Conservation (phyloP, 2,329 filamentous ascomycete genomes). For the Alternaria sp. region DNA sequence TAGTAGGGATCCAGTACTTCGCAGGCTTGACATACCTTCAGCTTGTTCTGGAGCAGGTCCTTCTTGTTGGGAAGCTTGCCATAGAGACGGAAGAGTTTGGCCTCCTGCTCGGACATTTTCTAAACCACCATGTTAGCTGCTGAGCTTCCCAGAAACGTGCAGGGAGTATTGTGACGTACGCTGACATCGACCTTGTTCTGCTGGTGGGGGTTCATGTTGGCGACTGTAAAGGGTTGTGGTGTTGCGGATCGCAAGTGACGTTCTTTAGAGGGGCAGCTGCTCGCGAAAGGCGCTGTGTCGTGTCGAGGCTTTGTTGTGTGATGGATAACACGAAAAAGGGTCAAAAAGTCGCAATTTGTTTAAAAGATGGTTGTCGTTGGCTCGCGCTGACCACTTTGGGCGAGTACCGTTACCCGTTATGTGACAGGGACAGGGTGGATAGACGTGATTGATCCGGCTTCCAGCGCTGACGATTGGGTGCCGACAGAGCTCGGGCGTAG, state of each 20-base stretch:
- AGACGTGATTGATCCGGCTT: constrained; percentile 31
- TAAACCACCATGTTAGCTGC: constrained; percentile 54
- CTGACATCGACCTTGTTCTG: constrained; percentile 98
- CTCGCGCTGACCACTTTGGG: constrained; percentile 33
- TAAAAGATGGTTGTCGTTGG: constrained; percentile 31
- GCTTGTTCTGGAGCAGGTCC: constrained; percentile 95
- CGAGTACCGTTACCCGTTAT: constrained; percentile 25
- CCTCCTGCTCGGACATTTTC: constrained; percentile 93
- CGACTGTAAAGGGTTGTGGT: constrained; percentile 18
- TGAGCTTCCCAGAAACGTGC: constrained; percentile 12
- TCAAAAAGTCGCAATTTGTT: constrained; percentile 30
- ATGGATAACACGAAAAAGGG: constrained; percentile 29
- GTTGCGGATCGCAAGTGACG: constrained; percentile 23
- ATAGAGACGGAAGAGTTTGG: constrained; percentile 95
- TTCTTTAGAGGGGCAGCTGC: constrained; percentile 22
- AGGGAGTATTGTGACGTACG: constrained; percentile 66
- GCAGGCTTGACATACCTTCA: constrained; percentile 69
- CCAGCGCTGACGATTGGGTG: constrained; percentile 43
- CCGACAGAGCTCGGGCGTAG: constrained; percentile 32
- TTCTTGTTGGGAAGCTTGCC: constrained; percentile 97
- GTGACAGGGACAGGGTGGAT: constrained; percentile 44
- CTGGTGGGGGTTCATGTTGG: constrained; percentile 89
- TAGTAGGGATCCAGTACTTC: constrained; percentile 8
- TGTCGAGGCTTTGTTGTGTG: constrained; percentile 43
- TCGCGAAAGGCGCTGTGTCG: constrained; percentile 17